A percentile compares a stretch with the other conserved stretches of the same genome.
Conservation (phyloP, 148 eudicot genomes). For the Polygonum aviculare region DNA sequence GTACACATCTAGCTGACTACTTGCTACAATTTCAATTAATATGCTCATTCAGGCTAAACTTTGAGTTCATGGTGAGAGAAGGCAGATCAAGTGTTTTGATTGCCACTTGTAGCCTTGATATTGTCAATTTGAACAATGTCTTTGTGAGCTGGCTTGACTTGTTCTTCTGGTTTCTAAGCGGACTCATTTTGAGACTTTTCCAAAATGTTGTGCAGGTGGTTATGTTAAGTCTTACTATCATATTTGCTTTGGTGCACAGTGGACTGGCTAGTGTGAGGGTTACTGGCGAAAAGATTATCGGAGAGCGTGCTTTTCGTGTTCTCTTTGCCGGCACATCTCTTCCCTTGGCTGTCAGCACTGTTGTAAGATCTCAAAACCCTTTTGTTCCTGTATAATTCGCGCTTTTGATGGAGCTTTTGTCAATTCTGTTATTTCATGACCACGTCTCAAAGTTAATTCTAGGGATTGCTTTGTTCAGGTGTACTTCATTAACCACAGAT, state of each 20-base stretch:
- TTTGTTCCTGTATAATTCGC: neutral
- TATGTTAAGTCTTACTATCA: conserved; percentile 66
- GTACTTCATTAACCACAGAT: conserved; percentile 95
- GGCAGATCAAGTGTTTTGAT: neutral
- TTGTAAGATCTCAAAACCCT: conserved; percentile 39
- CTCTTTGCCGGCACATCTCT: conserved; percentile 88
- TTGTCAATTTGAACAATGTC: neutral
- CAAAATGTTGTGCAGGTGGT: conserved; percentile 50
- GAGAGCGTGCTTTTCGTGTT: conserved; percentile 94
- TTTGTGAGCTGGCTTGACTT: neutral
- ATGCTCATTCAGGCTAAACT: neutral
- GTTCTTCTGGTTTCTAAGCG: neutral
- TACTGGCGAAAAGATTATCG: conserved; percentile 76
- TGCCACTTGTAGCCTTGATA: neutral
- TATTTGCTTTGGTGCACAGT: conserved; percentile 86
- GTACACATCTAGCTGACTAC: neutral
- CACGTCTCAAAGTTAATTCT: neutral
- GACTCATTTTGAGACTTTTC: neutral
- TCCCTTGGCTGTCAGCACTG: conserved; percentile 89
- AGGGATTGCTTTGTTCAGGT: conserved; percentile 44
- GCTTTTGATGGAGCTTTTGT: neutral
- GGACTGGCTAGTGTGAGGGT: conserved; percentile 88
- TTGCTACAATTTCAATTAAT: neutral
- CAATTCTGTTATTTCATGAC: neutral
- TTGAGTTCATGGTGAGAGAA: neutral